Base-by-base conservation (phyloP, 1,139 yeast genomes). In the Magnusiomyces sp. region DNA sequence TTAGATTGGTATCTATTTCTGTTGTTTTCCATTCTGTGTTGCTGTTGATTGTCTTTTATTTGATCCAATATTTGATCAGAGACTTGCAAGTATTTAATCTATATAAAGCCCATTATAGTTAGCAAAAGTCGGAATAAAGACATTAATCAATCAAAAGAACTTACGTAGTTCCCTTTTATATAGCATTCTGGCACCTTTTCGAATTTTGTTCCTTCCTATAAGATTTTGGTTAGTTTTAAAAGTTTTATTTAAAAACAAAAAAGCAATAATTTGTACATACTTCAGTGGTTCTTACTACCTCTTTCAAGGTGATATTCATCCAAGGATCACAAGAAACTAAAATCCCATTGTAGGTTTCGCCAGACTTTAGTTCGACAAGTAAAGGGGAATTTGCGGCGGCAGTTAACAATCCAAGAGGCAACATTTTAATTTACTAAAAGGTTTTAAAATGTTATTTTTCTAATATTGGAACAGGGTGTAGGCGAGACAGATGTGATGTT, bases 381-480 rank as follows among this genome's bases (percentile, higher is more conserved):
- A 92, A 77, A 40, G 89, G 87, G 63, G 87, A 90, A 53, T 89
- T 92, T 67, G 88, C 90, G 19, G 96, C 90, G 50, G 96, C 87
- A 50, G 94, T 88, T 59, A 94, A 76, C 57, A 94, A 74, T 59
- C 89, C 89, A 62, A 92, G 74, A 41, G 99, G 99, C 57, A 92
- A 79, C 98, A 41, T 41, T 20, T 37, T 38, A 9, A 9, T 31
- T 31, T 31, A 13, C 9, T 31, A 9, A 9, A 31, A 31, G 34
- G 34, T 31, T 13, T 9, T 9, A 31, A 31, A 31, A 13, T 34
- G n/a, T n/a, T n/a, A n/a, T n/a, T n/a, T n/a, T n/a, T n/a, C n/a
- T n/a, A n/a, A n/a, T n/a, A n/a, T n/a, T n/a, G n/a, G n/a, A n/a
- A n/a, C n/a, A n/a, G n/a, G n/a, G n/a, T n/a, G n/a, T n/a, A n/a